These are phyloP conservation scores for Obba rivulosa DNA, from an alignment of 768 basidiomycete genomes.

Conservation along the genomic window DNA sequence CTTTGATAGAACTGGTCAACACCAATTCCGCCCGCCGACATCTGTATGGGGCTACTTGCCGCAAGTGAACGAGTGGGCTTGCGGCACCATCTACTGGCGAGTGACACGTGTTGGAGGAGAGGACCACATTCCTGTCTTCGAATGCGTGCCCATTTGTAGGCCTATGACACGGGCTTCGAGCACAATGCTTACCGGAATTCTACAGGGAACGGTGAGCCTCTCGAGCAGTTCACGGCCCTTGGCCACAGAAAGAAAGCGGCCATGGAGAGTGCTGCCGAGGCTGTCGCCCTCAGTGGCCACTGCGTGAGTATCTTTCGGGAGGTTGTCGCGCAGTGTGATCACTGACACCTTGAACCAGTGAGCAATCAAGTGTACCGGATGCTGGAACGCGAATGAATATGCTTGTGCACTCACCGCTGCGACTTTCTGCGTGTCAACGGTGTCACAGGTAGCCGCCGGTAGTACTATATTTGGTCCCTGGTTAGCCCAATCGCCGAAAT, in stretches of 20 bases:
- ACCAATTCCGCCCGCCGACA: conserved; percentile 7
- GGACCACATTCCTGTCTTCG: conserved; percentile 16
- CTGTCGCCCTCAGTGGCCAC: conserved; percentile 19
- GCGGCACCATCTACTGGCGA: conserved; percentile 9
- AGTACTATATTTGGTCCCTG: too few relatives aligned
- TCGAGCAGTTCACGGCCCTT: conserved; percentile 7
- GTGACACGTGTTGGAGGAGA: conserved; percentile 8
- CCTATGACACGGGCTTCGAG: not conserved
- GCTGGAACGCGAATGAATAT: too few relatives aligned
- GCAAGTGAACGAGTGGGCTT: conserved; percentile 21
- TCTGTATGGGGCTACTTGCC: conserved; percentile 18
- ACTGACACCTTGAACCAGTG: not conserved
- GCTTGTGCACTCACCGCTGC: too few relatives aligned
- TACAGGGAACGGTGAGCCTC: conserved; percentile 13
- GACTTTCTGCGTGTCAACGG: too few relatives aligned
- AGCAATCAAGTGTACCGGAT: too few relatives aligned
- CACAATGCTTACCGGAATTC: not conserved
- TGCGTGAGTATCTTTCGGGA: conserved; percentile 12
- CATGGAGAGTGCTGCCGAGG: conserved; percentile 15
- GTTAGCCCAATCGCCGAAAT: too few relatives aligned
- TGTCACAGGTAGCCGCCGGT: too few relatives aligned
- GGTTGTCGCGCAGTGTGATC: too few relatives aligned
- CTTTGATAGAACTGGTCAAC: conserved; percentile 5
- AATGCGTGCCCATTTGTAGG: conserved; percentile 18
- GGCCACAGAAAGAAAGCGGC: conserved; percentile 19